Base-by-base conservation (phyloP, 148 eudicot species). In the Arctostaphylos glauca region DNA sequence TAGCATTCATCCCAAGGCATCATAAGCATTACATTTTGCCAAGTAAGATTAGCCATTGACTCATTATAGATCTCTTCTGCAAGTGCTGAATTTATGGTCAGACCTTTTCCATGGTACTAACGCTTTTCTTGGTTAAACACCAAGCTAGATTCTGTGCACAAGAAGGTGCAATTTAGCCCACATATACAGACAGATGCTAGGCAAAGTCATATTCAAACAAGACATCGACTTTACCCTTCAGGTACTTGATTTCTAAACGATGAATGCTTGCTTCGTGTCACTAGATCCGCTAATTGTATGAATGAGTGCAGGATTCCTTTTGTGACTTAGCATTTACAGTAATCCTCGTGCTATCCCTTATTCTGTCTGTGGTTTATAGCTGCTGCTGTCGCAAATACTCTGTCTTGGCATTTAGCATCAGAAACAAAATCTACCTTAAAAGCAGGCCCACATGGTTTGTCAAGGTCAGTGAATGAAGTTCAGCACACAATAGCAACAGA, bases 401-500 rank as follows among this genome's bases (percentile, higher is more conserved):
- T 94, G 52, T 94, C 96, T 53, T 94, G 99, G 99, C 99, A 94
- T 91, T 84, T 96, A 66, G 97, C 92, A 82, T 92, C 98, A 68
- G 99, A 89, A 75, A 87, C 93, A 25, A 90, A 89, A 85, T 84
- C 95, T 60, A 89, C 97, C 48, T 60, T 90, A 80, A 92, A 89
- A 87, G 92, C 93, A 21, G 84, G 88, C 80, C 88, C 90, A 68
- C 87, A 83, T 81, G 86, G 90, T 76, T 84, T 88, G 80, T 78
- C 82, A 83, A 94, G 98, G 99, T 94, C 83, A 81, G 90, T 83
- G 73, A 38, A 48, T 23, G 81, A 59, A 54, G 16, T 74, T 74
- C 5, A 49, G 46, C 18, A 19, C 43, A 14, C 74, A 76, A 19
- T 56, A 4, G 15, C 58, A 38, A 56, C 21, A 64, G 6, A 19